Base-by-base conservation (phyloP, 306 rosid species). In the Erythrophleum fordii region DNA sequence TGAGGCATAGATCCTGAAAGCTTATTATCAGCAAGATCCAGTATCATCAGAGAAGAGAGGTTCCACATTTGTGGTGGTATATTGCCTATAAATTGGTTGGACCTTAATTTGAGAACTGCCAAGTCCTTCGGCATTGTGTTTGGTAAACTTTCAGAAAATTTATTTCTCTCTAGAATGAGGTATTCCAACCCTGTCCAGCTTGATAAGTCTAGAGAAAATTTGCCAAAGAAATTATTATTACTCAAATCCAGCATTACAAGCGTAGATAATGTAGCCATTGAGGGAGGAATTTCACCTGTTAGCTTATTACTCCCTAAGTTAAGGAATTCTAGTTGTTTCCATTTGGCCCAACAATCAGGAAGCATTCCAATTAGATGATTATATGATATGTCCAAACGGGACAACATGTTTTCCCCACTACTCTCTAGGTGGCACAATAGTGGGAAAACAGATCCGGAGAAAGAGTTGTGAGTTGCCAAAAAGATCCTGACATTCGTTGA, bases 221-320 rank as follows among this genome's bases (percentile, higher is more conserved):
- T n/a, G n/a, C 22, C 55, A 49, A 17, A 16, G 7, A 49, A 49
- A 49, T 49, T 49, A 17, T 49, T 49, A 0, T 45, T 4, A 45
- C 16, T 20, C 22, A 49, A 49, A 49, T 49, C 22, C 2, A 49
- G 55, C 16, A 49, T 5, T 0, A 2, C 8, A 49, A 17, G 55
- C 16, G 16, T 17, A 17, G 55, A 49, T 5, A 62, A 31, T 7
- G 23, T 2, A 8, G 69, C 69, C 13, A 62, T 62, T 3, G 69
- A 62, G 13, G 45, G 23, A 34, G 69, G 45, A 62, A 62, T 0
- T 2, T 62, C n/a, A 62, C 45, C 69, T 0, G 71, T 46, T 3
- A 81, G 31, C 3, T 49, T 31, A 76, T 81, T 81, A 6, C 44
- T 53, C 64, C 78, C 28, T 45, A 73, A 7, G 46, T 67, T 0